Base-by-base conservation (phyloP, 768 basidiomycete species). In the Gloeopeniophorella convolvens region DNA sequence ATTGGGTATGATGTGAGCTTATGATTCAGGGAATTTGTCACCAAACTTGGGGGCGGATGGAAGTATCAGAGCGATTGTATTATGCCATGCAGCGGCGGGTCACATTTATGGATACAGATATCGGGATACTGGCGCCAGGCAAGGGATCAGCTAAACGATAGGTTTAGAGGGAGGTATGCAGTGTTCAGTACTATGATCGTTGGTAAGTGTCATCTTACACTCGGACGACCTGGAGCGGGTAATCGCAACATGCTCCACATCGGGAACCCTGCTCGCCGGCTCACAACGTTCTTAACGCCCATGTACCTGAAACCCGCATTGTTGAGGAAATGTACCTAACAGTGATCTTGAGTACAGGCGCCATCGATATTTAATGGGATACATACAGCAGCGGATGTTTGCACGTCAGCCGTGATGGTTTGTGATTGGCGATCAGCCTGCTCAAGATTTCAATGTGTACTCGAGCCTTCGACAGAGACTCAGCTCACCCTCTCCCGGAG, bases 291-390 rank as follows among this genome's bases (percentile, higher is more conserved):
- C 6, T 40, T 39, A 16, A 48, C 47, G 7, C 47, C 47, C 1
- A 36, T 41, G 20, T 48, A 39, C n/a, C 18, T 32, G 47, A 48
- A 48, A 9, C 47, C 37, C 10, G 23, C 4, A n/a, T 20, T 32
- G 5, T 48, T 36, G 5, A 48, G 39, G 18, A 48, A 48, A 26
- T 33, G 24, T 20, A 48, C 36, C 47, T 48, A 27, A 32, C n/a
- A 21, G 23, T 16, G 10, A 43, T 31, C 20, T 31, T 18, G 15
- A 4, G 16, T 21, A 12, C 15, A 21, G 20, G 15, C 42, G 13
- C 28, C 2, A 26, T 43, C 11, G 18, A 42, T 23, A 5, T 1
- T 32, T 16, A 15, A 9, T n/a, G 4, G 18, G 13, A n/a, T 18
- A 43, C 42, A 20, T 15, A 43, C 42, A 15, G 42, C 42, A 3